phyloP scores from a whole-genome alignment of 768 basidiomycete genomes.

The Termitomyces sp. region DNA sequence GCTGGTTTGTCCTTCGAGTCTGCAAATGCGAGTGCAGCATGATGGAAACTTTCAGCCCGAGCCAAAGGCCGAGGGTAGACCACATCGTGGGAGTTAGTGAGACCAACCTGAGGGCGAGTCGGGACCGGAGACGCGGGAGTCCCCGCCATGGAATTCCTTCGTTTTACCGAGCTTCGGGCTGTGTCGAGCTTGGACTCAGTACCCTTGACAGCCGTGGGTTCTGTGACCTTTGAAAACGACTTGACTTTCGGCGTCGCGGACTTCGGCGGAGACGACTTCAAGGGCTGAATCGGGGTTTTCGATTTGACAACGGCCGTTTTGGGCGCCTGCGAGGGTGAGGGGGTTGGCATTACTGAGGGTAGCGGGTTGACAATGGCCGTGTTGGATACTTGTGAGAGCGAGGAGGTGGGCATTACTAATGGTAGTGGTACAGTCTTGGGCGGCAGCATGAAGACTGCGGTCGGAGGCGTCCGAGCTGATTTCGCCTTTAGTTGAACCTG shows the following conservation, averaged over 20 bases:
- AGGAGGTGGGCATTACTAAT: neutral
- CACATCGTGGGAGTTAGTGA: neutral
- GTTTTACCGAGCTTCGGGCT: neutral
- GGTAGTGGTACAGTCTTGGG: neutral
- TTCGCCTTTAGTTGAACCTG: neutral
- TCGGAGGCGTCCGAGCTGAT: neutral
- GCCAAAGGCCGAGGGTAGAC: conserved; percentile 5
- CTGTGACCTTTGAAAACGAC: neutral
- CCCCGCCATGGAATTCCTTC: neutral
- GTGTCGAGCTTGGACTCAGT: neutral
- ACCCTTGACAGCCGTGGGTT: neutral
- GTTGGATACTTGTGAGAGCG: neutral
- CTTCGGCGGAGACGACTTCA: neutral
- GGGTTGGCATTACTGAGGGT: neutral
- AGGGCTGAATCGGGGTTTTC: neutral
- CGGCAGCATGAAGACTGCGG: neutral
- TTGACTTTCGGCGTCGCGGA: neutral
- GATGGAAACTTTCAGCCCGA: neutral
- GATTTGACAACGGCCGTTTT: neutral
- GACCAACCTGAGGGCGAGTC: neutral
- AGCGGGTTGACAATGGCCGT: neutral
- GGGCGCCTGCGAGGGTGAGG: neutral
- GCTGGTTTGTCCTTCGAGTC: neutral
- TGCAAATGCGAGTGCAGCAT: neutral
- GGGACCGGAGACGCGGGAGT: neutral